These are phyloP conservation scores for Sporormia fimetaria DNA, from an alignment of 495 filamentous ascomycete genomes.

Conservation along the genomic window DNA sequence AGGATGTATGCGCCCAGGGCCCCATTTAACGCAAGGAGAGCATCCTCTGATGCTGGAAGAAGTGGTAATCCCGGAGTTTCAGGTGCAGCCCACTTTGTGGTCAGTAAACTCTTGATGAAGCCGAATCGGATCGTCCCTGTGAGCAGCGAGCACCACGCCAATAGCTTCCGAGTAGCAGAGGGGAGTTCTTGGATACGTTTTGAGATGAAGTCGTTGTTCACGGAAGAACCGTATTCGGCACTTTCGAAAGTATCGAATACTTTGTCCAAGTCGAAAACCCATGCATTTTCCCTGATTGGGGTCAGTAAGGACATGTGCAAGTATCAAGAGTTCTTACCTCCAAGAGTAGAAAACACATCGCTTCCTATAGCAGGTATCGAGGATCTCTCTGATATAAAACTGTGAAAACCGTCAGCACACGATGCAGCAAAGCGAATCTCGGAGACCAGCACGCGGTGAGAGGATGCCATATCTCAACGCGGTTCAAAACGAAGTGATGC, in stretches of 20 bases:
- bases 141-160: slow-evolving; percentile 76
- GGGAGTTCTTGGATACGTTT: slow-evolving; percentile 67
- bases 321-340: too few relatives aligned
- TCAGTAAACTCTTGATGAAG: slow-evolving; percentile 64
- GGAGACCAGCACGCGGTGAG: slow-evolving; percentile 64
- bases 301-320: too few relatives aligned
- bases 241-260: slow-evolving; percentile 73
- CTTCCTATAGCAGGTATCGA: slow-evolving; percentile 76
- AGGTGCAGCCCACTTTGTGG: slow-evolving; percentile 35
- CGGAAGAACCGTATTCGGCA: slow-evolving; percentile 61
- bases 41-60: slow-evolving; percentile 36
- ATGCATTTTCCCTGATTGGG: slow-evolving; percentile 53
- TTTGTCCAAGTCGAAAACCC: slow-evolving; percentile 74
- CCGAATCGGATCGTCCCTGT: slow-evolving; percentile 71
- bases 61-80: slow-evolving; percentile 17
- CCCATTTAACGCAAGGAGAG: slow-evolving; percentile 64
- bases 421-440: too few relatives aligned
- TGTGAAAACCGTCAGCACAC: too few relatives aligned
- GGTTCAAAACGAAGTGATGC: too few relatives aligned
- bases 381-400: slow-evolving; percentile 81
- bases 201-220: slow-evolving; percentile 68
- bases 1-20: slow-evolving; percentile 67
- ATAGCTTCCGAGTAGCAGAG: slow-evolving; percentile 54
- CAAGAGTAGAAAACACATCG: slow-evolving; percentile 77
- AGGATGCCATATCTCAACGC: too few relatives aligned